A percentile compares a stretch with the other conserved stretches of the same genome.
Conservation (phyloP, 2,329 filamentous ascomycete species). For the Lasiodiplodia sp. region DNA sequence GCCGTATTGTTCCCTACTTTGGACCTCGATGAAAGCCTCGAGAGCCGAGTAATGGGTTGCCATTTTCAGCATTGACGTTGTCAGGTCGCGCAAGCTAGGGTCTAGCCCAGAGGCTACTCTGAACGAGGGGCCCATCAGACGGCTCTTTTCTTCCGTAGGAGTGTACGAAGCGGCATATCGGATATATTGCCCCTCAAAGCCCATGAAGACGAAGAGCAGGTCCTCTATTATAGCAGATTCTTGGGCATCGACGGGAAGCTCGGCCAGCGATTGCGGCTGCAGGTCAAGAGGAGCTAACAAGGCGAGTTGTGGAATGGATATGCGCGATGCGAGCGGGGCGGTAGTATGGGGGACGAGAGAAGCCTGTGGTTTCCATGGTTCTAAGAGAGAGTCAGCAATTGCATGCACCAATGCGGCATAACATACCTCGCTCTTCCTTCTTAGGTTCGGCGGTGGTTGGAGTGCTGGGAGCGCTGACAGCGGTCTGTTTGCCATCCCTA, state of each 20-base stretch:
- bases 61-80: conserved; percentile 88
- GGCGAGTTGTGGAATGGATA: conserved; percentile 67
- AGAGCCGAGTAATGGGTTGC: conserved; percentile 92
- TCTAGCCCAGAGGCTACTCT: conserved; percentile 84
- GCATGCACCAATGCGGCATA: not conserved
- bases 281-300: conserved; percentile 73
- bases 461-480: conserved; percentile 4
- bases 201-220: conserved; percentile 94
- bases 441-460: conserved; percentile 20
- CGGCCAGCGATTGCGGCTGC: conserved; percentile 71
- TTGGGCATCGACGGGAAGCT: conserved; percentile 80
- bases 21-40: conserved; percentile 91
- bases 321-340: conserved; percentile 74
- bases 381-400: conserved; percentile 33
- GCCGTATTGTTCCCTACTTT: conserved; percentile 91
- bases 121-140: conserved; percentile 82
- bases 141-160: conserved; percentile 83
- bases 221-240: conserved; percentile 90
- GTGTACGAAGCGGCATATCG: conserved; percentile 85
- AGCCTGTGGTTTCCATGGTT: conserved; percentile 80
- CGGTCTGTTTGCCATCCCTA: conserved; percentile 33
- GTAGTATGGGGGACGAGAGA: conserved; percentile 73
- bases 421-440: conserved; percentile 29
- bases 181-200: conserved; percentile 97
- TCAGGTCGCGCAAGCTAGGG: conserved; percentile 87